These are phyloP conservation scores for Choanephora cucurbitarum DNA, from an alignment of 371 early-diverging fungal species.

Conservation along the genomic window DNA sequence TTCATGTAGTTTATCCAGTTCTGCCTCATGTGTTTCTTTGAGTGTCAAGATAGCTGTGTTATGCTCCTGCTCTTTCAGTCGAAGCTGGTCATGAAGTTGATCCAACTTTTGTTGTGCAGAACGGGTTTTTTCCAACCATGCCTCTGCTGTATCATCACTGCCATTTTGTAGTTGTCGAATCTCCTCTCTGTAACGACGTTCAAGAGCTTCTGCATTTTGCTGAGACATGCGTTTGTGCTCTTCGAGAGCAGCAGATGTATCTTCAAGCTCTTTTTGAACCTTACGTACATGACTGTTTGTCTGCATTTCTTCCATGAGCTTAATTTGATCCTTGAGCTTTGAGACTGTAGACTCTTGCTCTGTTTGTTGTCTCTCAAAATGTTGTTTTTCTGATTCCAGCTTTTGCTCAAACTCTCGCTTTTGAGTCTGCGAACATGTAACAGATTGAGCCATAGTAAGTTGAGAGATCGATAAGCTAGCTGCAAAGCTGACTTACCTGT, in stretches of 20 bases:
- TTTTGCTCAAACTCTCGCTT: conserved; percentile 7
- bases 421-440: conserved; percentile 11
- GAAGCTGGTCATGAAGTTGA: conserved; percentile 25
- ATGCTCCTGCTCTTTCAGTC: conserved; percentile 18
- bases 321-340: conserved; percentile 16
- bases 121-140: conserved; percentile 46
- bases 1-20: conserved; percentile 12
- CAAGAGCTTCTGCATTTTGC: conserved; percentile 29
- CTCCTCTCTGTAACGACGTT: conserved; percentile 42
- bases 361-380: conserved; percentile 3
- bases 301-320: conserved; percentile 21
- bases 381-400: conserved; percentile 7
- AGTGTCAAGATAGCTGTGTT: conserved; percentile 12
- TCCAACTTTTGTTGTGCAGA: conserved; percentile 38
- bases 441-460: not conserved
- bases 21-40: conserved; percentile 10
- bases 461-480: not conserved
- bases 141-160: conserved; percentile 43
- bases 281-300: conserved; percentile 32
- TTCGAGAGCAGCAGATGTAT: conserved; percentile 24
- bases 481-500: not conserved
- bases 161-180: conserved; percentile 42
- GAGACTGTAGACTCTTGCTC: conserved; percentile 3
- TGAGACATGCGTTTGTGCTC: conserved; percentile 28
- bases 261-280: conserved; percentile 30